These are phyloP conservation scores for Exophiala dermatitidis DNA, from an alignment of 2,329 filamentous ascomycete genomes.

Conservation along the genomic window DNA sequence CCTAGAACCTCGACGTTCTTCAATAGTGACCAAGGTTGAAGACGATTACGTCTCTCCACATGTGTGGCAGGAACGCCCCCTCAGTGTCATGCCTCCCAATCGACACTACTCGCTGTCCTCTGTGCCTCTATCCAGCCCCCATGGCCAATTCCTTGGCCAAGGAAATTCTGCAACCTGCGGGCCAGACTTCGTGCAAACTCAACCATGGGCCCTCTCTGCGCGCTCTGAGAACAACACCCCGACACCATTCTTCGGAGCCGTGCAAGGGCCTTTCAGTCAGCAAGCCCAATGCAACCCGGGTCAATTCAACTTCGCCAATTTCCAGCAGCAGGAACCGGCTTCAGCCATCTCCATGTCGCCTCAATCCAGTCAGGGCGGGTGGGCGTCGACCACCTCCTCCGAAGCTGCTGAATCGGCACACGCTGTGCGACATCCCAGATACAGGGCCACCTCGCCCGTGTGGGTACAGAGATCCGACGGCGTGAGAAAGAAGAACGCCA, in stretches of 20 bases:
- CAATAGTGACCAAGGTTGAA: conserved; percentile 41
- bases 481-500: conserved; percentile 97
- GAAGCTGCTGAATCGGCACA: conserved; percentile 38
- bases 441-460: conserved; percentile 59
- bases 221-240: conserved; percentile 67
- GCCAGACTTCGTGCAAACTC: conserved; percentile 40
- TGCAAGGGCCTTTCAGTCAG: conserved; percentile 47
- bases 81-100: conserved; percentile 38
- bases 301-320: conserved; percentile 36
- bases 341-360: conserved; percentile 54
- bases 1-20: conserved; percentile 37
- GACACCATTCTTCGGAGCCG: conserved; percentile 62
- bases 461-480: conserved; percentile 65
- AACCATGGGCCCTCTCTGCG: conserved; percentile 58
- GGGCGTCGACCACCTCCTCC: conserved; percentile 41
- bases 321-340: conserved; percentile 43
- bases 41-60: conserved; percentile 48
- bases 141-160: conserved; percentile 58
- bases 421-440: conserved; percentile 35
- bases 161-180: conserved; percentile 45
- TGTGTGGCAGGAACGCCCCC: conserved; percentile 44
- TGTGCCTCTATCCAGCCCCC: conserved; percentile 45
- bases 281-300: conserved; percentile 33
- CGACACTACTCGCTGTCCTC: conserved; percentile 37
- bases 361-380: conserved; percentile 52